Evolutionary conservation across 2,329 filamentous ascomycete genomes (phyloP).

Genomic region (Xylaria sp.): DNA sequence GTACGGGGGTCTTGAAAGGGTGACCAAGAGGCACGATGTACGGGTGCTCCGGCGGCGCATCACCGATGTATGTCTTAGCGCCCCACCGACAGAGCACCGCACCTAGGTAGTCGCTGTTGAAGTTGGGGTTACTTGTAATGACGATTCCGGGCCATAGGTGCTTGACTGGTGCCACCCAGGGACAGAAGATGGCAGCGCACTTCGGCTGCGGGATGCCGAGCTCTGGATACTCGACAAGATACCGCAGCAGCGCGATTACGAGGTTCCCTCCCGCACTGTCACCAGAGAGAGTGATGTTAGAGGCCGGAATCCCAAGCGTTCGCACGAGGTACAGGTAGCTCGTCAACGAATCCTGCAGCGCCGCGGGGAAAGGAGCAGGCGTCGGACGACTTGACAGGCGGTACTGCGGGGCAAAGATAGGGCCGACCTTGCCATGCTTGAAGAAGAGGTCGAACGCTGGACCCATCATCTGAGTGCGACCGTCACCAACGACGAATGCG

Average conservation of each 20-base stretch:
- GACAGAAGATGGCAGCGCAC: conserved; percentile 52
- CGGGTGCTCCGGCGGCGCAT: conserved; percentile 44
- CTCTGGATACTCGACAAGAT: conserved; percentile 53
- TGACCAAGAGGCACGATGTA: conserved; percentile 49
- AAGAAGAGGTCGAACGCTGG: conserved; percentile 46
- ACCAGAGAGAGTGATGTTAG: conserved; percentile 57
- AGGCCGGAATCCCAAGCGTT: conserved; percentile 49
- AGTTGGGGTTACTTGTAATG: conserved; percentile 38
- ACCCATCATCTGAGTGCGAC: conserved; percentile 30
- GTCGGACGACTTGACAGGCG: conserved; percentile 56
- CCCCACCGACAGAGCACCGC: conserved; percentile 56
- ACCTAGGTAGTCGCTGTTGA: conserved; percentile 54
- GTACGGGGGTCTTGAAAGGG: conserved; percentile 41
- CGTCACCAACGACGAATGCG: conserved; percentile 42
- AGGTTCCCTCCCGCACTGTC: conserved; percentile 63
- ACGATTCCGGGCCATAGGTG: conserved; percentile 31
- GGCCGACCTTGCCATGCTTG: conserved; percentile 51
- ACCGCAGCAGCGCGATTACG: conserved; percentile 56
- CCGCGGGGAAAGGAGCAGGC: conserved; percentile 58
- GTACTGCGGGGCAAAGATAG: conserved; percentile 59
- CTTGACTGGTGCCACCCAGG: conserved; percentile 44
- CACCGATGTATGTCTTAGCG: conserved; percentile 48
- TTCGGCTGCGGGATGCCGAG: conserved; percentile 33
- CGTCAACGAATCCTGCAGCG: conserved; percentile 60
- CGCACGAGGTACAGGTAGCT: conserved; percentile 57